phyloP scores from a whole-genome alignment of 768 basidiomycete species.

The Dendrothele bispora region DNA sequence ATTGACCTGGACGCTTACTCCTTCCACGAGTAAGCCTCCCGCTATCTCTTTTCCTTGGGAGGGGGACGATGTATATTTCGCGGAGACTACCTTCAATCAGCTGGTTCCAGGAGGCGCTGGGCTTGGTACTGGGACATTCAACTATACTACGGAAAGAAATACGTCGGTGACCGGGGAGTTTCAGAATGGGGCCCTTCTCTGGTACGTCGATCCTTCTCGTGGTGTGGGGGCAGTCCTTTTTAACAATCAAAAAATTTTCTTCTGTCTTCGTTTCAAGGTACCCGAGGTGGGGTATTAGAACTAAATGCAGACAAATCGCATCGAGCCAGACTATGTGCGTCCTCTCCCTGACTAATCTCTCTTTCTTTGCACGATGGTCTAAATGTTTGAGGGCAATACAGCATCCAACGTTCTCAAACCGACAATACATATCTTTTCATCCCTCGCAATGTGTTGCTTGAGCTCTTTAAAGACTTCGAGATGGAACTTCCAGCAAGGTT shows the following conservation, averaged over 20 bases:
- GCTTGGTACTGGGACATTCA: slow-evolving; percentile 31
- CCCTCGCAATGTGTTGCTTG: slow-evolving; percentile 28
- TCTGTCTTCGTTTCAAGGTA: slow-evolving; percentile 27
- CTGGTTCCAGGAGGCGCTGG: slow-evolving; percentile 34
- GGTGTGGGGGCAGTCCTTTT: too few species aligned
- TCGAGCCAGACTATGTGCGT: slow-evolving; percentile 32
- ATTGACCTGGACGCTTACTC: slow-evolving; percentile 39
- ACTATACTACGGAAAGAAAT: background rate
- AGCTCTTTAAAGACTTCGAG: slow-evolving; percentile 31
- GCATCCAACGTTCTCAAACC: slow-evolving; percentile 20
- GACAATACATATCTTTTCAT: slow-evolving; percentile 34
- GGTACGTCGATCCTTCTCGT: too few species aligned
- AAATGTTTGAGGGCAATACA: slow-evolving; percentile 11
- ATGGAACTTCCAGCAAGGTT: slow-evolving; percentile 28
- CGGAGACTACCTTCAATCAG: slow-evolving; percentile 34
- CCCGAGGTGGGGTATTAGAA: slow-evolving; percentile 41
- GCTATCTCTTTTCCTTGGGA: slow-evolving; percentile 31
- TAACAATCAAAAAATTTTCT: too few species aligned
- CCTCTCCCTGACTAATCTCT: background rate
- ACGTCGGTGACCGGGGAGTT: background rate
- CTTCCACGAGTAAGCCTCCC: slow-evolving; percentile 35
- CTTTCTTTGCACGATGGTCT: background rate
- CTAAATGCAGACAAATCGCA: slow-evolving; percentile 33
- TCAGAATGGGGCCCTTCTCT: slow-evolving; percentile 21
- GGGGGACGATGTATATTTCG: slow-evolving; percentile 35